phyloP scores from a whole-genome alignment of 1,284 basidiomycete species.

The Melampsora americana region DNA sequence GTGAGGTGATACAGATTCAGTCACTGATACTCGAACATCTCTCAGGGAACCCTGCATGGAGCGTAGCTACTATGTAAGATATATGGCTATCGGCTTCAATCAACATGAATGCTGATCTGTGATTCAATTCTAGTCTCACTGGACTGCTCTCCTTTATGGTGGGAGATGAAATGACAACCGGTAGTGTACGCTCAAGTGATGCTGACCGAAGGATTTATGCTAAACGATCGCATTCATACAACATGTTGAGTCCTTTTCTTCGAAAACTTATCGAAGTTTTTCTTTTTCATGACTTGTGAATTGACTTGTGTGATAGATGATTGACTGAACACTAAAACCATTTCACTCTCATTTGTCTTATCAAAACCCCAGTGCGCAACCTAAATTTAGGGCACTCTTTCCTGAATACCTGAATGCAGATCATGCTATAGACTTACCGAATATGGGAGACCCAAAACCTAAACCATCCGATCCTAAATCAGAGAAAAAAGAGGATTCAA shows the following conservation, averaged over 20 bases:
- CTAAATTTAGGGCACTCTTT: conserved; percentile 13
- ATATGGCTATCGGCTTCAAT: background rate
- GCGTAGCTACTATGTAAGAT: conserved; percentile 76
- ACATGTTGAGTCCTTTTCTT: conserved; percentile 59
- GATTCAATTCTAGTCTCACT: conserved; percentile 66
- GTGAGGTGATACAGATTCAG: conserved; percentile 20
- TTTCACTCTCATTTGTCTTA: too few relatives aligned
- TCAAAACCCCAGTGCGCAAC: background rate
- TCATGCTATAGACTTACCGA: conserved; percentile 17
- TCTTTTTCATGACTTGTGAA: conserved; percentile 1
- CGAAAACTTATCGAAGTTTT: background rate
- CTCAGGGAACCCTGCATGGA: conserved; percentile 89
- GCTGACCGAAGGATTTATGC: conserved; percentile 75
- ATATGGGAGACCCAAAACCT: conserved; percentile 13
- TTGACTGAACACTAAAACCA: background rate
- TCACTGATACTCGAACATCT: conserved; percentile 44
- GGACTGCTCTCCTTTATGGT: conserved; percentile 93
- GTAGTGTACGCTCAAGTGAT: conserved; percentile 76
- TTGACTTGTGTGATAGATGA: conserved; percentile 45
- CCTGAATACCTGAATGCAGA: conserved; percentile 19
- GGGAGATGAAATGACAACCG: conserved; percentile 92
- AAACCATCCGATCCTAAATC: background rate
- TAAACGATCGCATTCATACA: conserved; percentile 76
- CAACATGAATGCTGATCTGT: background rate
- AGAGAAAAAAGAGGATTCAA: background rate